phyloP scores from a whole-genome alignment of 805 yeast genomes.

The Cyberlindnera xishuangbannaensis region DNA sequence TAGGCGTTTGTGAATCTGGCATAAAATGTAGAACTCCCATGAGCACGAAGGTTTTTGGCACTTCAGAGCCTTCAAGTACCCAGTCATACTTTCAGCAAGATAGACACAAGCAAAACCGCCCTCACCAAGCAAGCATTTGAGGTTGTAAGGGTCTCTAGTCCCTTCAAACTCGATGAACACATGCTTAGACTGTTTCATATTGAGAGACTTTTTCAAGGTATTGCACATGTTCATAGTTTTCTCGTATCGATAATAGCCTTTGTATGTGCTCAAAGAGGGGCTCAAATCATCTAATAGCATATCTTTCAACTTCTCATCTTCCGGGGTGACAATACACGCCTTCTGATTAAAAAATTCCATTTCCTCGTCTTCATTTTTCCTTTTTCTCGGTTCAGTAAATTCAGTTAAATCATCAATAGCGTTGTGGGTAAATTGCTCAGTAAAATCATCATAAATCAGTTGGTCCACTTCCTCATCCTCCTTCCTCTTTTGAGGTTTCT shows the following conservation, averaged over 20 bases:
- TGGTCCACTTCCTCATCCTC: constrained; percentile 19
- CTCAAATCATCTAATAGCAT: constrained; percentile 33
- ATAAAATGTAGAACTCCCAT: constrained; percentile 80
- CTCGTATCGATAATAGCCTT: constrained; percentile 28
- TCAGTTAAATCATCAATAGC: constrained; percentile 33
- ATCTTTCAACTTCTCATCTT: constrained; percentile 35
- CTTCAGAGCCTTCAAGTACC: constrained; percentile 60
- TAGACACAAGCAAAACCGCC: constrained; percentile 82
- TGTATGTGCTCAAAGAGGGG: constrained; percentile 31
- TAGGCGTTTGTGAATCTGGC: constrained; percentile 44
- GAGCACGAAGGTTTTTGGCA: constrained; percentile 61
- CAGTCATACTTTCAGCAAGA: constrained; percentile 55
- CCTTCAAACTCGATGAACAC: constrained; percentile 40
- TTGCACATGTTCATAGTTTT: constrained; percentile 31
- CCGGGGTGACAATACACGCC: constrained; percentile 36
- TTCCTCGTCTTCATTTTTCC: constrained; percentile 2
- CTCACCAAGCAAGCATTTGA: constrained; percentile 57
- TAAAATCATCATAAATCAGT: constrained; percentile 24
- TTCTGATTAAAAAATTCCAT: constrained; percentile 3
- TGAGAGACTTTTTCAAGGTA: constrained; percentile 31
- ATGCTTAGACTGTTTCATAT: constrained; percentile 23
- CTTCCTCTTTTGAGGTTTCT: constrained; percentile 25
- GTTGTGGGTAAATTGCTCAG: constrained; percentile 32
- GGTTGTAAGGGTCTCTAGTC: constrained; percentile 39
- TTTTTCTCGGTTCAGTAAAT: constrained; percentile 2